Percentiles rank a stretch among this genome's conserved stretches.
Conservation (phyloP, 129 eudicot genomes). For the Arctium lappa region DNA sequence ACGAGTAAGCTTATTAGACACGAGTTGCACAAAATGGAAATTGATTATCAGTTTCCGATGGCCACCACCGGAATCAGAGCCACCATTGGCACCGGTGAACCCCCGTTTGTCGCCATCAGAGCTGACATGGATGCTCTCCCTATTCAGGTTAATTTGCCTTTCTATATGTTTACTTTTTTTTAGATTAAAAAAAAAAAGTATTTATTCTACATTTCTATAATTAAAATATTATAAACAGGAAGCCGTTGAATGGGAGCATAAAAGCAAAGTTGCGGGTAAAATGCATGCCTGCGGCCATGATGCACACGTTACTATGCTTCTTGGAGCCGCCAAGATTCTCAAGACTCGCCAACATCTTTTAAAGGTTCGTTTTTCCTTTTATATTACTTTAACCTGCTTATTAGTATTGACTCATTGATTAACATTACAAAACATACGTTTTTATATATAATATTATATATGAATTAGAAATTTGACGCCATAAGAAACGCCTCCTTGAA, state of each 20-base stretch:
- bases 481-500: no score
- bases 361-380: slow-evolving; percentile 15
- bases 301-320: slow-evolving; percentile 49
- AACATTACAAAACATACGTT: no score
- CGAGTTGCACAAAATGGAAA: slow-evolving; percentile 37
- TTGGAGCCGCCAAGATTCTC: slow-evolving; percentile 42
- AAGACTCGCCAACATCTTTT: slow-evolving; percentile 35
- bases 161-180: neutral
- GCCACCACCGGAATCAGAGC: slow-evolving; percentile 56
- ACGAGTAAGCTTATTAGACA: slow-evolving; percentile 42
- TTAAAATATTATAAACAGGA: slow-evolving; percentile 8
- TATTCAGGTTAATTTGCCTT: slow-evolving; percentile 40
- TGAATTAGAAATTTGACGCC: no score
- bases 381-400: no score
- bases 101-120: slow-evolving; percentile 53
- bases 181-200: neutral
- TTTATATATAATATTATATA: no score
- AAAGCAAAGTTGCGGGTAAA: slow-evolving; percentile 43
- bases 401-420: no score
- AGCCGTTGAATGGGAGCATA: slow-evolving; percentile 42
- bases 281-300: slow-evolving; percentile 55
- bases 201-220: neutral
- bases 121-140: slow-evolving; percentile 76
- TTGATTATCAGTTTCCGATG: slow-evolving; percentile 38
- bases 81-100: slow-evolving; percentile 41